phyloP scores from a whole-genome alignment of 495 filamentous ascomycete species.

The Neurospora sp. region DNA sequence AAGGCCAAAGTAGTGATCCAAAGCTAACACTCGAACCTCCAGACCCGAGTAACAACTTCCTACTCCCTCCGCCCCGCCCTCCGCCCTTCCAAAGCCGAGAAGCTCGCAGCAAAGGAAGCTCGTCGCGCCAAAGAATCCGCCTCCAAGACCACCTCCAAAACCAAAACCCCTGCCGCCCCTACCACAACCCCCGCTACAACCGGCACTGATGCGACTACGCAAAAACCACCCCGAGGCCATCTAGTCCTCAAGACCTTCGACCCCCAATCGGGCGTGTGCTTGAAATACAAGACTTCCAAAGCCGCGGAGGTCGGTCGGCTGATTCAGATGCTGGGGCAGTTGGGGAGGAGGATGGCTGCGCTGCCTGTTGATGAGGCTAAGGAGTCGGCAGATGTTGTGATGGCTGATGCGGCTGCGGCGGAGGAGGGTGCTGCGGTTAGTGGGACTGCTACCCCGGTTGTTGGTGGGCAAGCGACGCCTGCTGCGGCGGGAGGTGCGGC shows the following conservation, averaged over 20 bases:
- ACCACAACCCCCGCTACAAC: slow-evolving; percentile 5
- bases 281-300: slow-evolving; percentile 88
- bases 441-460: background rate
- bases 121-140: background rate
- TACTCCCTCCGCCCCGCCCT: slow-evolving; percentile 55
- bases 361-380: slow-evolving; percentile 23
- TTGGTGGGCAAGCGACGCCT: slow-evolving; percentile 16
- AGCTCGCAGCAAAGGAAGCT: background rate
- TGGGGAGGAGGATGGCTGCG: slow-evolving; percentile 56
- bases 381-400: slow-evolving; percentile 25
- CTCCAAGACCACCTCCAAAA: slow-evolving; percentile 2
- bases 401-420: background rate
- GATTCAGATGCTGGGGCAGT: slow-evolving; percentile 58
- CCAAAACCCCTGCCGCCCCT: background rate
- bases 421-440: background rate
- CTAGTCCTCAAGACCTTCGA: slow-evolving; percentile 88
- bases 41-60: slow-evolving; percentile 79
- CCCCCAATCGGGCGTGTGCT: slow-evolving; percentile 62
- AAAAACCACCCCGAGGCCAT: slow-evolving; percentile 40
- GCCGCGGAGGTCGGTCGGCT: slow-evolving; percentile 80
- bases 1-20: background rate
- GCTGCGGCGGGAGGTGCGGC: slow-evolving; percentile 28
- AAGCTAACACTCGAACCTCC: background rate
- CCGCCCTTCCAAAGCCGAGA: slow-evolving; percentile 15
- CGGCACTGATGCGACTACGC: background rate